Evolutionary conservation across 345 rosid species (phyloP), one percentile per base, ranked within the genome.

Genomic region (Hibiscus mutabilis): DNA sequence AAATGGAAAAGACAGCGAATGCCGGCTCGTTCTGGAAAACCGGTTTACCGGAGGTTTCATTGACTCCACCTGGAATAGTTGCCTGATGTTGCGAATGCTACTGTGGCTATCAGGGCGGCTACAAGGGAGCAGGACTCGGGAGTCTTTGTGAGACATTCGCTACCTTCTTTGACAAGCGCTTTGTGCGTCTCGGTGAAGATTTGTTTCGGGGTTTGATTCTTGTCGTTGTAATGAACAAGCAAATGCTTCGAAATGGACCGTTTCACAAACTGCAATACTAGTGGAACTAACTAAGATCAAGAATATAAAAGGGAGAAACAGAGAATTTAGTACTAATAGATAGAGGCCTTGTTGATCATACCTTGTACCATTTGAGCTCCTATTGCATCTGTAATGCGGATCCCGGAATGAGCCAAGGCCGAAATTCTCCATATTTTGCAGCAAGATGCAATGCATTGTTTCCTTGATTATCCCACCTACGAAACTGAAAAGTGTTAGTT

Each of bases 291-390:
- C 27, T 25, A 25, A 25, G 24, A 52, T n/a, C 8, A 1, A 52
- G 21, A n/a, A 52, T 2, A 5, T 6, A 18, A 52, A 52, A 52
- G 10, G 9, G 21, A 16, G 9, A 52, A 7, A 52, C 57, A 25
- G 27, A 25, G n/a, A n/a, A n/a, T n/a, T n/a, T n/a, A n/a, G n/a
- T n/a, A n/a, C n/a, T n/a, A n/a, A 25, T 25, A 25, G 1, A 25
- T 25, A 25, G 1, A 25, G 27, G 27, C 27, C 27, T 25, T 25
- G 27, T 25, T 25, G 27, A 25, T 25, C 4, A 60, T 80, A 86
- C 87, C 86, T 86, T 62, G 18, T 65, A 86, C 90, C 90, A 86
- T 76, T 79, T 86, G 58, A 82, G 58, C 69, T 84, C 90, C 90
- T 88, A 86, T 57, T 82, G 86, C 88, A 86, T 82, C 21, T 86